Percentiles rank a stretch among this genome's conserved stretches.
phyloP scores from a whole-genome alignment of 2,329 filamentous ascomycete species.

The Cadophora malorum region DNA sequence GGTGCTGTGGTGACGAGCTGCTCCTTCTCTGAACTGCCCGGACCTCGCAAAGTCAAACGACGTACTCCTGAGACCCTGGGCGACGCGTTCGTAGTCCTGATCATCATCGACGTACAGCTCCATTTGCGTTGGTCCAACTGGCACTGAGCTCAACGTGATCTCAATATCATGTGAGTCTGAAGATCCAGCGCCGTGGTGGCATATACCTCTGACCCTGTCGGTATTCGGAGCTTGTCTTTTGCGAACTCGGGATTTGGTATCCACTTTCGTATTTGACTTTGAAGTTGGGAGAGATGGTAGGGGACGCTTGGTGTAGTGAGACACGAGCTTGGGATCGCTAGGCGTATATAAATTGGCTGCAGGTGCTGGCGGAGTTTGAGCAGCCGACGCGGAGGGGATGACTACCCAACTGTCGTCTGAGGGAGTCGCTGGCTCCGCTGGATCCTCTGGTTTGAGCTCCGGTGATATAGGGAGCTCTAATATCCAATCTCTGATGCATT shows the following conservation, averaged over 20 bases:
- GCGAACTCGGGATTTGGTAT: conserved; percentile 2
- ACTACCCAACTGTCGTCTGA: conserved; percentile 24
- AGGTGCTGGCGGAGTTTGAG: not conserved
- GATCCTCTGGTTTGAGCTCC: not conserved
- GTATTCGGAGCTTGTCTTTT: conserved; percentile 19
- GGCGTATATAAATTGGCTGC: conserved; percentile 22
- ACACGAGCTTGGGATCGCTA: conserved; percentile 26
- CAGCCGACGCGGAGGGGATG: conserved; percentile 12
- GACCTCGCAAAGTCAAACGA: not conserved
- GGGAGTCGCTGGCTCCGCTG: not conserved
- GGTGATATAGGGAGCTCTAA: conserved; percentile 15
- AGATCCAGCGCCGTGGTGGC: conserved; percentile 20
- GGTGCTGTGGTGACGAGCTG: not conserved
- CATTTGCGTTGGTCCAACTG: conserved; percentile 29
- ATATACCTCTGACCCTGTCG: conserved; percentile 25
- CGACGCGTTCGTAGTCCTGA: conserved; percentile 31
- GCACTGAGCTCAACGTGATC: conserved; percentile 19
- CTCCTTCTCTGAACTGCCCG: conserved; percentile 1
- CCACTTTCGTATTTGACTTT: not conserved
- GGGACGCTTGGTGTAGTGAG: conserved; percentile 28
- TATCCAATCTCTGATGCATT: conserved; percentile 34
- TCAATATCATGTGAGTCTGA: conserved; percentile 25
- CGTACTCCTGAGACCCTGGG: conserved; percentile 20
- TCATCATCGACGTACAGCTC: conserved; percentile 31
- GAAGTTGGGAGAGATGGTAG: conserved; percentile 31